A percentile compares a stretch with the other conserved stretches of the same genome.
These are phyloP conservation scores for Hypoxylon sp. DNA, from an alignment of 2,329 filamentous ascomycete species.

Conservation along the genomic window DNA sequence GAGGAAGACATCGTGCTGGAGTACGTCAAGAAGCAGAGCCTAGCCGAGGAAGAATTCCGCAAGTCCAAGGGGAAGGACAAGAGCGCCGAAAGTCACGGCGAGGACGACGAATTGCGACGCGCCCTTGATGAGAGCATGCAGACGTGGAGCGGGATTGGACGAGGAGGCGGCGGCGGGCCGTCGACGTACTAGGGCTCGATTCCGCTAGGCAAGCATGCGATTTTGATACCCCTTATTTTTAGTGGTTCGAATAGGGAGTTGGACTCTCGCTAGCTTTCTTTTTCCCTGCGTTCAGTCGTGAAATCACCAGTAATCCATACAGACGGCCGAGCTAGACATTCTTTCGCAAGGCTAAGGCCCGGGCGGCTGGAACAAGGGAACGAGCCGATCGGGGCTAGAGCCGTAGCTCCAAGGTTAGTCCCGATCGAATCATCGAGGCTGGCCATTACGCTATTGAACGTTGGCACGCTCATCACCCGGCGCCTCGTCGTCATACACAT, in stretches of 20 bases:
- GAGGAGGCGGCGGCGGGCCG: constrained; percentile 39
- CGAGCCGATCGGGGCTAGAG: background rate
- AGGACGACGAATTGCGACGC: constrained; percentile 40
- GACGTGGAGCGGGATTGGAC: constrained; percentile 19
- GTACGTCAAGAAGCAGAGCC: constrained; percentile 79
- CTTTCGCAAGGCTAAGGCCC: background rate
- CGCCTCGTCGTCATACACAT: background rate
- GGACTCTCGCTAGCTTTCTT: background rate
- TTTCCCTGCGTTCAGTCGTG: background rate
- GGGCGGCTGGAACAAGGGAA: background rate
- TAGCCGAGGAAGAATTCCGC: constrained; percentile 69
- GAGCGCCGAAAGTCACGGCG: constrained; percentile 34
- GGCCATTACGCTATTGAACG: background rate
- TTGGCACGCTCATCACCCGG: background rate
- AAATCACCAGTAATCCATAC: background rate
- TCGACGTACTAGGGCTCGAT: constrained; percentile 28
- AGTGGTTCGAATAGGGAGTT: background rate
- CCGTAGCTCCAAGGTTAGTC: background rate
- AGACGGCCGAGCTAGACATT: background rate
- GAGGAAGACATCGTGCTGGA: constrained; percentile 80
- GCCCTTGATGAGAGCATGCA: constrained; percentile 44
- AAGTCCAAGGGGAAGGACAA: constrained; percentile 49
- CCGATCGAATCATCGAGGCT: background rate
- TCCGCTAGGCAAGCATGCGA: background rate
- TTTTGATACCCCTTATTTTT: constrained; percentile 25